These are phyloP conservation scores for Lathyrus tuberosus DNA, from an alignment of 306 rosid genomes.

Conservation along the genomic window DNA sequence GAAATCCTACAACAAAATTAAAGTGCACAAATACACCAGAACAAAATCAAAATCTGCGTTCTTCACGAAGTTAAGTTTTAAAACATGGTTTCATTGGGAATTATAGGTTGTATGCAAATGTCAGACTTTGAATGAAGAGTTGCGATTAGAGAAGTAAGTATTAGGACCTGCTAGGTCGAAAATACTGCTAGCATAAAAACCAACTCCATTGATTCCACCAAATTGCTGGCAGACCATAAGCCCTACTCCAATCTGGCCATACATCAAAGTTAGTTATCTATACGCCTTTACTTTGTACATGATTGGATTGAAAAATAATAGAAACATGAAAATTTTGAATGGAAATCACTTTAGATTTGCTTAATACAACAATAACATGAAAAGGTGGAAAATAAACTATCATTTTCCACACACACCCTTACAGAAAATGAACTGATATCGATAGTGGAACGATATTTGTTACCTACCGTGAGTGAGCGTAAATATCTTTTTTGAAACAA, in stretches of 20 bases:
- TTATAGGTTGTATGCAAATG: constrained; percentile 2
- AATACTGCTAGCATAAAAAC: constrained; percentile 76
- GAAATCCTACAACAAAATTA: constrained; percentile 58
- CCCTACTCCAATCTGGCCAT: constrained; percentile 69
- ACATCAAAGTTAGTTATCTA: too few species aligned
- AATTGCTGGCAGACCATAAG: constrained; percentile 91
- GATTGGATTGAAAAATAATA: too few species aligned
- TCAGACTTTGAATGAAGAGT: constrained; percentile 8
- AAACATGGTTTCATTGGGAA: neutral
- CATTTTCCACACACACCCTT: neutral
- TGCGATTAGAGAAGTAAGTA: constrained; percentile 33
- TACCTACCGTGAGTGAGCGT: constrained; percentile 66
- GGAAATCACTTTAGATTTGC: neutral
- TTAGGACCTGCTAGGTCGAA: constrained; percentile 70
- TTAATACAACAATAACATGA: neutral
- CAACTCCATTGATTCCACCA: constrained; percentile 88
- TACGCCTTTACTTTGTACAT: too few species aligned
- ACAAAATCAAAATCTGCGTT: constrained; percentile 20
- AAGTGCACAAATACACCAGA: constrained; percentile 11
- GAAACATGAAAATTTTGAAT: neutral
- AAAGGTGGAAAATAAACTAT: neutral
- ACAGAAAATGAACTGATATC: constrained; percentile 22
- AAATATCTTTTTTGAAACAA: constrained; percentile 78
- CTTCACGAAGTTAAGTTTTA: constrained; percentile 13
- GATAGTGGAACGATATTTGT: neutral